Base-by-base conservation (phyloP, 2,329 filamentous ascomycete genomes). In the Pestalotiopsis sp. region DNA sequence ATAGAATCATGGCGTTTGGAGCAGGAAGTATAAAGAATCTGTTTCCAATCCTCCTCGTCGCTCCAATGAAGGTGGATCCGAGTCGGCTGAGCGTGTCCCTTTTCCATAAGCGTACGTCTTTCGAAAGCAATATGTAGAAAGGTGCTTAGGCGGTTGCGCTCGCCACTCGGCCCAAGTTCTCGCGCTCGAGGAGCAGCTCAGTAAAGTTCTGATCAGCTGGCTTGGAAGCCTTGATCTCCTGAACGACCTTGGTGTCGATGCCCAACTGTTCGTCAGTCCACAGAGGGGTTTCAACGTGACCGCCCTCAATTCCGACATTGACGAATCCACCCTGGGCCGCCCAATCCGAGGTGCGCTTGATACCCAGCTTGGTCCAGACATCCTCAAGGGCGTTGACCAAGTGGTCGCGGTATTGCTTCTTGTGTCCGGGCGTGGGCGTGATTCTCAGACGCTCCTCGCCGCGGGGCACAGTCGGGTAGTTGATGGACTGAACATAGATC, bases 391-490 rank as follows among this genome's bases (percentile, higher is more conserved):
- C 94, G 69, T 90, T 82, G 36, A 98, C 91, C 4, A 99, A 90
- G 76, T 97, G 90, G 73, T 97, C 92, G 71, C 94, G 94, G 83
- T 93, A 94, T 74, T 93, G 89, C 82, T 92, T 92, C 67, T 89
- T 90, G 80, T 99, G 96, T 58, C 96, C 96, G 0, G 96, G 96
- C 1, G 96, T 99, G 0, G 96, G 96, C 1, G 96, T 99, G 80
- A 99, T 94, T 73, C 96, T 92, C 68, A 99, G 91, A 69, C 96
- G 91, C 82, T 99, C 96, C 84, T 99, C 95, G n/a, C 96, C 96
- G 45, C 62, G 61, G 27, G 69, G 66, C 59, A 72, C 68, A 38
- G 70, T 66, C 31, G 69, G 72, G 68, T 72, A 71, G 67, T 69
- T 59, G 61, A 68, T 71, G 61, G 71, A 59, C 83, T 99, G 96